Conservation (phyloP, 2,329 filamentous ascomycete genomes). For the Pseudogymnoascus sp. region DNA sequence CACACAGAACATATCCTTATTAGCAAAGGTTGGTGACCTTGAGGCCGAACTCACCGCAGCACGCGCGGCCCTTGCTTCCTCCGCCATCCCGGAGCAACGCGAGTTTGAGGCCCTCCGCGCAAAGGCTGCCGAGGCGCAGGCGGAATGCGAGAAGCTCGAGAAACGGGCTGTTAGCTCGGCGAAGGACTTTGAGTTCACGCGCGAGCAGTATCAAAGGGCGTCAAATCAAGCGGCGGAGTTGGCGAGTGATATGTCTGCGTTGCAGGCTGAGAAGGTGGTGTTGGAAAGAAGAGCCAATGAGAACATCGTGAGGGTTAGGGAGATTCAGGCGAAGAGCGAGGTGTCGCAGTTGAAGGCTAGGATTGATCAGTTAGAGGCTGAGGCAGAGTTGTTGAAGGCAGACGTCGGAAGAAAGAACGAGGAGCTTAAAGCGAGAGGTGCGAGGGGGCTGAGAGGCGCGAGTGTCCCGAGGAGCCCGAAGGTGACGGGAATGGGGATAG, state of each 20-base stretch:
- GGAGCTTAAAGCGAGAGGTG: conserved; percentile 33
- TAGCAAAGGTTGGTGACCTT: conserved; percentile 17
- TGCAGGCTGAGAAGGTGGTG: conserved; percentile 15
- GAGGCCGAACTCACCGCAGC: conserved; percentile 24
- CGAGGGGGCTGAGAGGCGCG: conserved; percentile 26
- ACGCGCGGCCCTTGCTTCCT: conserved; percentile 19
- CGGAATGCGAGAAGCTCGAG: conserved; percentile 19
- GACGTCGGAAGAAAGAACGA: conserved; percentile 33
- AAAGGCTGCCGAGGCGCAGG: conserved; percentile 6
- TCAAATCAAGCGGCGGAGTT: conserved; percentile 19
- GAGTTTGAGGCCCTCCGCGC: conserved; percentile 31
- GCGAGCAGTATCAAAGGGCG: conserved; percentile 23
- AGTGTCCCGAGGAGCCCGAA: conserved; percentile 25
- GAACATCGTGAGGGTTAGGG: conserved; percentile 23
- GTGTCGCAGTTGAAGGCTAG: conserved; percentile 17
- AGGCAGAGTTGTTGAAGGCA: conserved; percentile 25
- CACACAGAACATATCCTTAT: conserved; percentile 20
- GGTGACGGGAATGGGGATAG: conserved; percentile 18
- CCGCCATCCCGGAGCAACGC: conserved; percentile 31
- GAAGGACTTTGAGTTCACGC: conserved; percentile 24
- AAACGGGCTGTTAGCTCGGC: conserved; percentile 16
- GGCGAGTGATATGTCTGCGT: conserved; percentile 13
- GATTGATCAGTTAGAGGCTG: conserved; percentile 28
- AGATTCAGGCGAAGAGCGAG: conserved; percentile 20
- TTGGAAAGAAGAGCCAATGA: conserved; percentile 20